Percentiles rank a stretch among this genome's conserved stretches.
Conservation (phyloP, 1,284 basidiomycete genomes). For the Ceratobasidium sp. region DNA sequence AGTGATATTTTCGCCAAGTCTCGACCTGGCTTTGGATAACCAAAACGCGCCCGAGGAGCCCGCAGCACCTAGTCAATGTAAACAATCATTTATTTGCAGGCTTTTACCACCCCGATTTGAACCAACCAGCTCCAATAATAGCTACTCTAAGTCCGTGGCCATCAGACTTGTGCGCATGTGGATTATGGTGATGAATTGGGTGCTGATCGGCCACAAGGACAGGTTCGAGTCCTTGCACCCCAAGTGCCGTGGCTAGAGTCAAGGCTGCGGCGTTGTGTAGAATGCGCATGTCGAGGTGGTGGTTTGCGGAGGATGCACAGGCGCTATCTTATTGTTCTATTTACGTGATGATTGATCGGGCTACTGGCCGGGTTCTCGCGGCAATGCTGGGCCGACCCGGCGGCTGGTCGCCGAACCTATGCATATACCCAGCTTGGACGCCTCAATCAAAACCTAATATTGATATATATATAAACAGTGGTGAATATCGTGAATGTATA, state of each 20-base stretch:
- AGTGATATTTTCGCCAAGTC: constrained; percentile 65
- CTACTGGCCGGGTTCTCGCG: neutral
- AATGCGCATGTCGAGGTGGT: constrained; percentile 15
- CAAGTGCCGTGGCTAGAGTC: neutral
- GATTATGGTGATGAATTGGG: constrained; percentile 2
- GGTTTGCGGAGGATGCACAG: neutral
- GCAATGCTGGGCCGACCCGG: neutral
- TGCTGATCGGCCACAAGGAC: constrained; percentile 9
- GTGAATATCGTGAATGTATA: neutral
- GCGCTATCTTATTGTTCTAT: neutral
- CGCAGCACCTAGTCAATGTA: constrained; percentile 55
- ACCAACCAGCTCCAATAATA: constrained; percentile 87
- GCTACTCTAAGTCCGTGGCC: constrained; percentile 62
- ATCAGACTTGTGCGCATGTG: neutral
- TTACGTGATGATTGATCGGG: neutral
- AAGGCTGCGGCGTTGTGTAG: neutral
- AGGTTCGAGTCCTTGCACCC: constrained; percentile 13
- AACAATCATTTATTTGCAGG: neutral
- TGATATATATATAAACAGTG: neutral
- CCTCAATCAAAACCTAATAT: neutral
- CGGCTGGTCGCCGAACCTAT: too few species aligned
- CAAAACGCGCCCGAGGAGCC: constrained; percentile 79
- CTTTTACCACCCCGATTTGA: constrained; percentile 58
- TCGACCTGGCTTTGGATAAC: constrained; percentile 77
- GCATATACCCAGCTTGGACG: neutral